Conservation (phyloP, 345 rosid genomes). For the Camelina neglecta region DNA sequence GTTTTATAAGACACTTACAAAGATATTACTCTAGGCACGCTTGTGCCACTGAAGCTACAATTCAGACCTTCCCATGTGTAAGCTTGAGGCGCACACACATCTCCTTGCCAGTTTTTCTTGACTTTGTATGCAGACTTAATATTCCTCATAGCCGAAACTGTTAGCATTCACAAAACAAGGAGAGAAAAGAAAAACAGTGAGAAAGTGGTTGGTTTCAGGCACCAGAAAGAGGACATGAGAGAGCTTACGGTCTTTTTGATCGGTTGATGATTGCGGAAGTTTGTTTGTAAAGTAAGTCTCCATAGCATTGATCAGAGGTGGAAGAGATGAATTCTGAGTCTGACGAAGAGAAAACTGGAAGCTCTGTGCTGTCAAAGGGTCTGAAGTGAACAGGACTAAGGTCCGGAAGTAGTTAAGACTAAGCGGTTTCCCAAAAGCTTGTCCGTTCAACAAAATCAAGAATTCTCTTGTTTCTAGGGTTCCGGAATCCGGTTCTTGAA, state of each 20-base stretch:
- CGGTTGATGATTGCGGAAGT: constrained; percentile 33
- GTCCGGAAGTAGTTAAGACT: constrained; percentile 25
- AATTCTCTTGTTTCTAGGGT: constrained; percentile 36
- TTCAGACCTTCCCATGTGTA: constrained; percentile 56
- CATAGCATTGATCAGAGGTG: constrained; percentile 55
- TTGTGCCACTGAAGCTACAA: constrained; percentile 46
- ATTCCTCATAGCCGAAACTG: constrained; percentile 51
- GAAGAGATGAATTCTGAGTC: constrained; percentile 38
- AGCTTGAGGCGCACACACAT: constrained; percentile 45
- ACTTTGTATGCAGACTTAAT: constrained; percentile 51
- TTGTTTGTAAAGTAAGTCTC: constrained; percentile 43
- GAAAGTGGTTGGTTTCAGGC: background rate
- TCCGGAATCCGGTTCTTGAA: constrained; percentile 33
- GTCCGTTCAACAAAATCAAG: constrained; percentile 19
- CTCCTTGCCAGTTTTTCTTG: constrained; percentile 61
- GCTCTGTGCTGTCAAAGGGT: background rate
- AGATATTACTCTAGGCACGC: constrained; percentile 46
- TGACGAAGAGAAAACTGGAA: constrained; percentile 32
- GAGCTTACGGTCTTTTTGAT: constrained; percentile 45
- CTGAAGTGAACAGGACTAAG: background rate
- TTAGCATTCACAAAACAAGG: background rate
- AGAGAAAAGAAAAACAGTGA: background rate
- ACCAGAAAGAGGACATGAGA: constrained; percentile 3
- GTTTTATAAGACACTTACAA: constrained; percentile 46
- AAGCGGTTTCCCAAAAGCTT: constrained; percentile 7